These are phyloP conservation scores for Tothia fuscella DNA, from an alignment of 2,329 filamentous ascomycete genomes.

Conservation along the genomic window DNA sequence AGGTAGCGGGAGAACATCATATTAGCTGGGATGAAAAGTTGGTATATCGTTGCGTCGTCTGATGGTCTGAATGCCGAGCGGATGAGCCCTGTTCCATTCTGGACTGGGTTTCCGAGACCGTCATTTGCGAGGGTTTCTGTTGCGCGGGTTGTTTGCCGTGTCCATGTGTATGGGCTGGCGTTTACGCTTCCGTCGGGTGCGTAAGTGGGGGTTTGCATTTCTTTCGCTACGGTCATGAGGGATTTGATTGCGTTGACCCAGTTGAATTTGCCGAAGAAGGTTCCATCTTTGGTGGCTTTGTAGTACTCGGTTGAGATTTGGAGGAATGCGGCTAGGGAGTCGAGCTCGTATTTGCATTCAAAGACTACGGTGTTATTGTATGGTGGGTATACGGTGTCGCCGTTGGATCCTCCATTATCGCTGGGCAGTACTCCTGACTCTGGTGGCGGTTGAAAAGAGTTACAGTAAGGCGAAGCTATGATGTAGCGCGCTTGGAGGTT, in stretches of 20 bases:
- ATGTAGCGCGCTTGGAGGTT: conserved; percentile 61
- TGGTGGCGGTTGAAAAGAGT: conserved; percentile 39
- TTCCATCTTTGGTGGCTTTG: conserved; percentile 33
- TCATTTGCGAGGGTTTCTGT: conserved; percentile 42
- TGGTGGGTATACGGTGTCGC: conserved; percentile 31
- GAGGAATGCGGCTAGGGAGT: conserved; percentile 39
- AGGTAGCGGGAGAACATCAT: conserved; percentile 67
- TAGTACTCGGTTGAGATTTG: conserved; percentile 39
- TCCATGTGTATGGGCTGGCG: conserved; percentile 34
- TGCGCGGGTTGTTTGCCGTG: conserved; percentile 30
- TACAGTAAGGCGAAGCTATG: conserved; percentile 44
- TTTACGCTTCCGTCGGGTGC: conserved; percentile 32
- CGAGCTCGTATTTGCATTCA: conserved; percentile 44
- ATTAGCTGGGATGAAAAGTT: conserved; percentile 38
- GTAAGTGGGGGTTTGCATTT: conserved; percentile 38
- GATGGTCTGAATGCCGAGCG: conserved; percentile 38
- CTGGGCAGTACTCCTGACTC: conserved; percentile 33
- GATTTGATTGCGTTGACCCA: conserved; percentile 36
- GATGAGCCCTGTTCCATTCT: conserved; percentile 36
- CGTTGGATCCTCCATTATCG: conserved; percentile 25
- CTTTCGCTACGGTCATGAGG: conserved; percentile 32
- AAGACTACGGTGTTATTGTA: conserved; percentile 35
- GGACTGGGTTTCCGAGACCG: conserved; percentile 38
- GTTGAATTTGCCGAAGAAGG: conserved; percentile 36
- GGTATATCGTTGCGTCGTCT: conserved; percentile 38